Base-by-base conservation (phyloP, 2,329 filamentous ascomycete genomes). In the Fusarium coicis region DNA sequence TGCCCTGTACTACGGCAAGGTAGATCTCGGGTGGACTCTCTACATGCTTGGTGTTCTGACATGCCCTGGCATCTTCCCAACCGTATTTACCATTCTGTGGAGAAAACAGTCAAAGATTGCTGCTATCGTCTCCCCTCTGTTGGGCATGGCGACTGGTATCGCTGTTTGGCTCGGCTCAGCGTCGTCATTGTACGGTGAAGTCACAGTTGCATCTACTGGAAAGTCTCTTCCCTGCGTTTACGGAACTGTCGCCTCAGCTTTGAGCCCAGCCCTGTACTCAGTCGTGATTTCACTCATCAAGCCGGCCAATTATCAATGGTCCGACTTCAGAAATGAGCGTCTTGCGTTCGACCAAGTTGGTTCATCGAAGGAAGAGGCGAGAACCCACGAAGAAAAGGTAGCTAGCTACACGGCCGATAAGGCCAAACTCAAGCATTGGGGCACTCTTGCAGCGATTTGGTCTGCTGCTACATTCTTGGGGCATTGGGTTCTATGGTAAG, bases 41-140 rank as follows among this genome's bases (percentile, higher is more conserved):
- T 88, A 89, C 68, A 87, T 88, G 85, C 82, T 89, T 0, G 85
- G 87, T 7, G 85, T 88, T 2, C 72, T 89, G 15, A 88, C 85
- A 1, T 88, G 86, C 40, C 86, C 87, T 0, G 87, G 86, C 0
- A 87, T 88, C 59, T 85, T 88, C 70, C 87, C 87, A 0, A 88
- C 87, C 10, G 81, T 83, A 0, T 87, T 88, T 60, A 86, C 87
- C 0, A 84, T 89, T 23, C 80, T 89, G 3, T 89, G 87, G 86
- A 82, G 81, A 40, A 81, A 82, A 16, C 87, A 89, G 74, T 87
- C 82, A 50, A 85, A 81, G 55, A 76, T 79, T 0, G 87, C 87
- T 0, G 87, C 87, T 2, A 84, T 89, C 19, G 75, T 86, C 8
- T 83, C 87, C 0, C 87, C 88, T 0, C 72, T 88, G 0, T 76